Evolutionary conservation across 495 filamentous ascomycete species (phyloP).

Genomic region (Aspergillus asperescens): DNA sequence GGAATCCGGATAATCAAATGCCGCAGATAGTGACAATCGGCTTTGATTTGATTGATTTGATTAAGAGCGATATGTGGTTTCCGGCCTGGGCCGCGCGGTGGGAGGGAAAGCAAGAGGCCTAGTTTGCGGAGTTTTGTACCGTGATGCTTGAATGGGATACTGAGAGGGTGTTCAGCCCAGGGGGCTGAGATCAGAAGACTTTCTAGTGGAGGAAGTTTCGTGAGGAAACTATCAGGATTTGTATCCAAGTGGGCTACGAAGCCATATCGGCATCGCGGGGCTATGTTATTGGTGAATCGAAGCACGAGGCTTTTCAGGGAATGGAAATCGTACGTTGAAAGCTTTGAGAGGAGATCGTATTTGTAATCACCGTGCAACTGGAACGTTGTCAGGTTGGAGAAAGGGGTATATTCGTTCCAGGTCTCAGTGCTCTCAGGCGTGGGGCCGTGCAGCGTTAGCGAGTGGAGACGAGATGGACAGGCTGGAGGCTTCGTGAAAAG

Average conservation of each 20-base stretch:
- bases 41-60: not conserved
- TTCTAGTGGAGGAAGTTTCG: not conserved
- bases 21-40: not conserved
- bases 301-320: slow-evolving; percentile 1
- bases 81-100: not conserved
- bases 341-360: not conserved
- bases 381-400: slow-evolving; percentile 2
- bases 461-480: not conserved
- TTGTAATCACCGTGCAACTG: not conserved
- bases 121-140: not conserved
- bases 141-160: not conserved
- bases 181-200: slow-evolving; percentile 1
- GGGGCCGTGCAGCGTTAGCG: not conserved
- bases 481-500: not conserved
- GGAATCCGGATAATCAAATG: slow-evolving; percentile 3
- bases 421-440: not conserved
- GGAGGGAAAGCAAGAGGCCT: not conserved
- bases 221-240: not conserved
- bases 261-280: not conserved
- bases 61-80: not conserved
- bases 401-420: not conserved
- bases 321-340: not conserved
- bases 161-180: not conserved
- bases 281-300: not conserved
- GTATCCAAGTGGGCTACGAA: not conserved